Conservation (phyloP, 2,329 filamentous ascomycete species). For the Cladosporium colombiae region DNA sequence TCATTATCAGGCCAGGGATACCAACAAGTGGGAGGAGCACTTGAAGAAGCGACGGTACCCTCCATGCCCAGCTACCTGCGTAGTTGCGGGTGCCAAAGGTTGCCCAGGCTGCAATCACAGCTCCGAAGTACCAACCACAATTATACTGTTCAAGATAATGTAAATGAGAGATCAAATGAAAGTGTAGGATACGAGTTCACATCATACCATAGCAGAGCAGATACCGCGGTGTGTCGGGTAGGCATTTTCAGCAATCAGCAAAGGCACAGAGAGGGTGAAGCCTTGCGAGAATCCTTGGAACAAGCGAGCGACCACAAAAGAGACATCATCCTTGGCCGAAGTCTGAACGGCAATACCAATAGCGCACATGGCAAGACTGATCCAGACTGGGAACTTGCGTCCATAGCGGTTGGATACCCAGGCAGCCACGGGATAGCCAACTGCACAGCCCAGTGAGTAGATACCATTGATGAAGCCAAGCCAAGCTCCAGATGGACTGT, state of each 20-base stretch:
- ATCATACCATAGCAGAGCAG: slow-evolving; percentile 55
- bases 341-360: slow-evolving; percentile 3
- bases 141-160: slow-evolving; percentile 53
- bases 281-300: slow-evolving; percentile 16
- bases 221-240: slow-evolving; percentile 68
- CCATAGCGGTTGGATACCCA: slow-evolving; percentile 6
- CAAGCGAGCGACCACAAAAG: slow-evolving; percentile 10
- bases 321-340: background rate
- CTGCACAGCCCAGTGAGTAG: background rate
- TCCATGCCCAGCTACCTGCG: slow-evolving; percentile 26
- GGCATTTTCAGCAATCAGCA: slow-evolving; percentile 66
- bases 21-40: slow-evolving; percentile 19
- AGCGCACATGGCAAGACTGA: background rate
- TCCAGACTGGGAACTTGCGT: slow-evolving; percentile 4
- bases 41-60: slow-evolving; percentile 27
- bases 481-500: background rate
- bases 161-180: background rate
- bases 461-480: slow-evolving; percentile 11
- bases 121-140: slow-evolving; percentile 47
- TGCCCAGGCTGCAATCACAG: slow-evolving; percentile 26
- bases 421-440: background rate
- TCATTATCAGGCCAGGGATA: slow-evolving; percentile 21
- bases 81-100: slow-evolving; percentile 27
- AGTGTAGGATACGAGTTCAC: no score
- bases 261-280: slow-evolving; percentile 52